These are phyloP conservation scores for Ascochyta lentis DNA, from an alignment of 2,329 filamentous ascomycete species.

Conservation along the genomic window DNA sequence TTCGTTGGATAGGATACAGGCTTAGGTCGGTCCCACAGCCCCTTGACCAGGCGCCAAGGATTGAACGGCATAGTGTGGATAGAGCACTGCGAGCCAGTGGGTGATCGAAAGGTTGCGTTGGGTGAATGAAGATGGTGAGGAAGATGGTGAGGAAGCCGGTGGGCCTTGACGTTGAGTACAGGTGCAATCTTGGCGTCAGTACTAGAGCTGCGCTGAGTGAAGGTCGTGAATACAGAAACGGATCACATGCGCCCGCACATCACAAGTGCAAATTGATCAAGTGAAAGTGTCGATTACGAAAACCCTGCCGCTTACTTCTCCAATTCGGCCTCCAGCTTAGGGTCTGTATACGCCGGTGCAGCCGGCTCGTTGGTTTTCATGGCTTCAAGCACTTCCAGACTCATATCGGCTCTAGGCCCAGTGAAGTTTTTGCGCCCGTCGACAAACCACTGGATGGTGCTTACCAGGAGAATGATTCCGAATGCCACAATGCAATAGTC, in stretches of 20 bases:
- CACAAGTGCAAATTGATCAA: no score
- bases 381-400: constrained; percentile 52
- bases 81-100: not conserved
- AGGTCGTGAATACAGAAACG: not conserved
- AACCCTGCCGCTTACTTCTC: constrained; percentile 1
- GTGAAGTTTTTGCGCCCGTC: constrained; percentile 68
- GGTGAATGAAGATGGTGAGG: not conserved
- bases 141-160: no score
- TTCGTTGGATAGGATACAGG: not conserved
- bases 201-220: not conserved
- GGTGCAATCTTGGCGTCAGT: not conserved
- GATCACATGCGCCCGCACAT: not conserved
- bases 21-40: not conserved
- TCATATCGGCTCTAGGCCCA: constrained; percentile 53
- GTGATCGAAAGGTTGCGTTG: not conserved
- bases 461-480: constrained; percentile 64
- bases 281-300: not conserved
- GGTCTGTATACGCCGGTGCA: constrained; percentile 65
- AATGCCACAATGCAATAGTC: constrained; percentile 64
- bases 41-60: not conserved
- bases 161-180: not conserved
- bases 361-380: constrained; percentile 31
- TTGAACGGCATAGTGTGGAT: not conserved
- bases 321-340: constrained; percentile 1
- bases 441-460: constrained; percentile 64